These are phyloP conservation scores for Bipolaris sorokiniana DNA, from an alignment of 2,329 filamentous ascomycete genomes.

Conservation along the genomic window DNA sequence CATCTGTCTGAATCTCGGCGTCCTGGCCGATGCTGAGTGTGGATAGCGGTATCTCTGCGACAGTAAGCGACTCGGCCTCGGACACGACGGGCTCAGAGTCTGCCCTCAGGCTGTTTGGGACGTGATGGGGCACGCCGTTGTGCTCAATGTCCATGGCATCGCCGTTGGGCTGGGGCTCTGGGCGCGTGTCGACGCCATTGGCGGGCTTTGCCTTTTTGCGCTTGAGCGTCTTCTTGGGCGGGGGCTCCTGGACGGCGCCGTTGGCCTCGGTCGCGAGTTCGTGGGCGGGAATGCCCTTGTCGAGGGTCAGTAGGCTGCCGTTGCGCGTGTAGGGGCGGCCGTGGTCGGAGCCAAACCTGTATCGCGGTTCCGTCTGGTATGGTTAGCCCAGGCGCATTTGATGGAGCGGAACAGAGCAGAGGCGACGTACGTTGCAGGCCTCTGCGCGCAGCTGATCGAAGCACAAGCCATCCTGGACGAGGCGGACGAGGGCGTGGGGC, in stretches of 20 bases:
- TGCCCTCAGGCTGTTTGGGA: constrained; percentile 38
- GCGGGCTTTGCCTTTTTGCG: constrained; percentile 43
- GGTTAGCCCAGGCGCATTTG: constrained; percentile 25
- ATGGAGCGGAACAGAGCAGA: not conserved
- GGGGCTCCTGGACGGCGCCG: constrained; percentile 39
- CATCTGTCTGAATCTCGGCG: constrained; percentile 47
- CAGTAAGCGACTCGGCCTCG: constrained; percentile 47
- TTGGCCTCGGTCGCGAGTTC: constrained; percentile 44
- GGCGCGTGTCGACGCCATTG: constrained; percentile 42
- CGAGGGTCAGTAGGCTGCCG: constrained; percentile 44
- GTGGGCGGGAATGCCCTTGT: constrained; percentile 46
- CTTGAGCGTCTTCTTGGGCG: constrained; percentile 43
- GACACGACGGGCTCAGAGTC: constrained; percentile 47
- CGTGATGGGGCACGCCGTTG: constrained; percentile 39
- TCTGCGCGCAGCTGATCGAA: constrained; percentile 53
- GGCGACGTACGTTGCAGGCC: constrained; percentile 40
- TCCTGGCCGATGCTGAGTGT: constrained; percentile 50
- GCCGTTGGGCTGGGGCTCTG: constrained; percentile 50
- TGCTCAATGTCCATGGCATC: constrained; percentile 57
- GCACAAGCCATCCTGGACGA: constrained; percentile 68
- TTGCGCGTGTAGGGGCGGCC: constrained; percentile 50
- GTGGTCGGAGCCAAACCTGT: constrained; percentile 49
- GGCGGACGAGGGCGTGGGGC: constrained; percentile 63
- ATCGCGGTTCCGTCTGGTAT: constrained; percentile 39
- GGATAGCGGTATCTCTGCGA: constrained; percentile 48